A percentile compares a stretch with the other conserved stretches of the same genome.
phyloP scores from a whole-genome alignment of 2,329 filamentous ascomycete genomes.

The Aureobasidium sp. region DNA sequence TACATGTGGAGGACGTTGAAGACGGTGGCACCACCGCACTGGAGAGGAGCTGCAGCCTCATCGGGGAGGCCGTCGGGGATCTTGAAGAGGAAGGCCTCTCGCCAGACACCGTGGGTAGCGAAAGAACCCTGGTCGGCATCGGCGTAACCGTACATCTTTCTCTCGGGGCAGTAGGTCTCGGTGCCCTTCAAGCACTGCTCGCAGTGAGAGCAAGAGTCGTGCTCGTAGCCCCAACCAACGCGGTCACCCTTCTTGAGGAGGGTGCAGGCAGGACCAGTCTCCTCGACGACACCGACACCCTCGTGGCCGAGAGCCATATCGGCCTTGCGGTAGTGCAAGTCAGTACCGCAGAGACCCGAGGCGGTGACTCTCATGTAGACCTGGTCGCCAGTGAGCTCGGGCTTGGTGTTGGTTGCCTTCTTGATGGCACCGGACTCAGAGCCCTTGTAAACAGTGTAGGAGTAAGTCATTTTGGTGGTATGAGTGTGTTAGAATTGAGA shows the following conservation, averaged over 20 bases:
- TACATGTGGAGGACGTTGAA: conserved; percentile 43
- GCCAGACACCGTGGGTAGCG: conserved; percentile 41
- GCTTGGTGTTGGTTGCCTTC: conserved; percentile 42
- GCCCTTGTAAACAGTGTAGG: conserved; percentile 60
- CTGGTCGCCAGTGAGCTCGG: conserved; percentile 45
- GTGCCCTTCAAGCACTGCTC: conserved; percentile 38
- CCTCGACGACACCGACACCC: conserved; percentile 47
- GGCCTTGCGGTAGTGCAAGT: conserved; percentile 36
- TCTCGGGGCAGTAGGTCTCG: conserved; percentile 40
- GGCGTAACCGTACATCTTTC: conserved; percentile 38
- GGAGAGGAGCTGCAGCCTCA: conserved; percentile 42
- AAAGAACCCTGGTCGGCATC: conserved; percentile 44
- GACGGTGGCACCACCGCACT: conserved; percentile 46
- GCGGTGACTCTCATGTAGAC: conserved; percentile 59
- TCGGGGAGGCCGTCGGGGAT: conserved; percentile 40
- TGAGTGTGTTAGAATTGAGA: background rate
- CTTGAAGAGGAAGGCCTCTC: conserved; percentile 41
- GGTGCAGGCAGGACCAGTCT: conserved; percentile 40
- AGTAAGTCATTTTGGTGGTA: conserved; percentile 25
- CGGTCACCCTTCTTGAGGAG: conserved; percentile 45
- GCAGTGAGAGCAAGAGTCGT: conserved; percentile 41
- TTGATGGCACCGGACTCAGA: conserved; percentile 50
- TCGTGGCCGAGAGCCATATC: conserved; percentile 50
- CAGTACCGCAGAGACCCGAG: conserved; percentile 60
- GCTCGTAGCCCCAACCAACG: conserved; percentile 45